Evolutionary conservation across 306 rosid genomes (phyloP).

Genomic region (Herpetospermum pedunculosum): DNA sequence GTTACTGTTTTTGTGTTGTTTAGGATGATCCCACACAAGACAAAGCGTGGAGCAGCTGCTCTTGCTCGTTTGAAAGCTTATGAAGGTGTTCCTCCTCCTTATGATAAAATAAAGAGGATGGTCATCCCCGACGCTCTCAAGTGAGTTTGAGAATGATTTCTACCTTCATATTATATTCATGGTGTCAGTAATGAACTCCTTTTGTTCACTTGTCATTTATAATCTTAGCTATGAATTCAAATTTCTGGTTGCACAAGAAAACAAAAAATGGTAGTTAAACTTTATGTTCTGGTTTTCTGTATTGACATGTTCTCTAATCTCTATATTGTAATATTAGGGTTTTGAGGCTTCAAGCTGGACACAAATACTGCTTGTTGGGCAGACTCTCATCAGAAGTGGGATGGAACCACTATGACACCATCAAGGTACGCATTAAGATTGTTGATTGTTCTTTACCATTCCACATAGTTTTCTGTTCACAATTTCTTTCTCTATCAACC

Average conservation of each 20-base stretch:
- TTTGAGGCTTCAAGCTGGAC: slow-evolving; percentile 74
- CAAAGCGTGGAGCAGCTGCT: slow-evolving; percentile 56
- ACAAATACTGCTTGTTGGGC: slow-evolving; percentile 51
- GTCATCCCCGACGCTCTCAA: slow-evolving; percentile 57
- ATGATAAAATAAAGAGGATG: slow-evolving; percentile 49
- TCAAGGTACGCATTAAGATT: slow-evolving; percentile 15
- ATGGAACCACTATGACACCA: slow-evolving; percentile 29
- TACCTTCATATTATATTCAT: background rate
- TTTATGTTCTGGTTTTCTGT: background rate
- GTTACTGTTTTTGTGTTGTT: background rate
- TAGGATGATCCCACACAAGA: slow-evolving; percentile 60
- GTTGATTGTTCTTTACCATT: background rate
- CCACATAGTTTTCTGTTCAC: background rate
- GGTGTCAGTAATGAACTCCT: background rate
- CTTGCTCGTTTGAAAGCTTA: slow-evolving; percentile 49
- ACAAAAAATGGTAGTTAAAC: background rate
- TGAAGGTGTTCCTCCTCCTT: slow-evolving; percentile 54
- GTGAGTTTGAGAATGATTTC: slow-evolving; percentile 18
- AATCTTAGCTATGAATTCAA: background rate
- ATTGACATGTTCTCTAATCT: background rate
- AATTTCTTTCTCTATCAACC: background rate
- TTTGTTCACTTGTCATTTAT: background rate
- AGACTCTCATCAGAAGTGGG: slow-evolving; percentile 59
- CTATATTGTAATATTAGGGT: slow-evolving; percentile 23
- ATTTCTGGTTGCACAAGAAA: background rate